Conservation (phyloP, 2,329 filamentous ascomycete genomes). For the Dactylellina cionopaga region DNA sequence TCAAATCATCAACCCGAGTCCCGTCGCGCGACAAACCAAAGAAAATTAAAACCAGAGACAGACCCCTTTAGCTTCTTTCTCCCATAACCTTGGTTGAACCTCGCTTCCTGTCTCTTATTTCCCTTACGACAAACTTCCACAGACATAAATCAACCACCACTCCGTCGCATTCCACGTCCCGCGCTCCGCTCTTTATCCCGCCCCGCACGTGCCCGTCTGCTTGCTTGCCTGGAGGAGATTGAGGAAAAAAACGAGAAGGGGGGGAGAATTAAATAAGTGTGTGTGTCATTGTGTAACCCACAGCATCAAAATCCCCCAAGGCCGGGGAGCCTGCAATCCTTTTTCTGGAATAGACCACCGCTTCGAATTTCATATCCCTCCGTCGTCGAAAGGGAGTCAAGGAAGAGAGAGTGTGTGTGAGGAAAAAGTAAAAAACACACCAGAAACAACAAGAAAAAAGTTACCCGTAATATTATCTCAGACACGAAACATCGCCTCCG, state of each 20-base stretch:
- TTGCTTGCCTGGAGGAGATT: not conserved
- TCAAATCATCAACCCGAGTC: constrained; percentile 1
- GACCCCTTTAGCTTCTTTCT: not conserved
- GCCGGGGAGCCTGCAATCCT: constrained; percentile 20
- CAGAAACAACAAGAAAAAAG: constrained; percentile 2
- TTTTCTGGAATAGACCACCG: not conserved
- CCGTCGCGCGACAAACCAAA: constrained; percentile 31
- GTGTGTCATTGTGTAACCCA: constrained; percentile 51
- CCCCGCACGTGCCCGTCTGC: constrained; percentile 22
- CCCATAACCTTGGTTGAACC: not conserved
- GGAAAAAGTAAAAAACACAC: too few species aligned
- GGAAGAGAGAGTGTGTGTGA: too few species aligned
- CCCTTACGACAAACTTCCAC: not conserved
- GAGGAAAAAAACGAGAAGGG: not conserved
- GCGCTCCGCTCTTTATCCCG: constrained; percentile 1
- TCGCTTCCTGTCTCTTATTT: not conserved
- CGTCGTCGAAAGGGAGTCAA: constrained; percentile 26
- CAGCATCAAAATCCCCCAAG: not conserved
- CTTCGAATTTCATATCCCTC: constrained; percentile 8
- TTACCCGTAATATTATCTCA: not conserved
- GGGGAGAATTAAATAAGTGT: constrained; percentile 9
- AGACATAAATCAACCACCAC: not conserved
- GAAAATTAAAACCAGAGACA: not conserved
- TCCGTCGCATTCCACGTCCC: not conserved
- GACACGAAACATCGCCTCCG: not conserved